A percentile compares a stretch with the other conserved stretches of the same genome.
These are phyloP conservation scores for Phoenix roebelenii DNA, from an alignment of 176 grass and related monocot genomes.

Conservation along the genomic window DNA sequence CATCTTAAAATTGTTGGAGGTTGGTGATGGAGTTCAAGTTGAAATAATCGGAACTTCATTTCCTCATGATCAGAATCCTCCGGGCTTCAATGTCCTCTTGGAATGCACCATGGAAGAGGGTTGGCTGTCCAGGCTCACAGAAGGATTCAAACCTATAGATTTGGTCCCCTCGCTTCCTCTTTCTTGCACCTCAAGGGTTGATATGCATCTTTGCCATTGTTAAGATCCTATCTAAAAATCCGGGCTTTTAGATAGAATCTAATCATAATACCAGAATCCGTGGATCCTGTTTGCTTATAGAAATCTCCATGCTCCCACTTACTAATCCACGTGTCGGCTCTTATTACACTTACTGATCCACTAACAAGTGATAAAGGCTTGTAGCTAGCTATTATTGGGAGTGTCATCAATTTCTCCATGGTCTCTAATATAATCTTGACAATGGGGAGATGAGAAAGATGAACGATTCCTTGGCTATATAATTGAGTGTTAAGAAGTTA, in stretches of 20 bases:
- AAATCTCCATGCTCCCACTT: too few species aligned
- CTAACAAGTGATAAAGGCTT: too few species aligned
- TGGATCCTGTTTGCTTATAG: too few species aligned
- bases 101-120: constrained; percentile 46
- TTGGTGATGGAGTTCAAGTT: constrained; percentile 61
- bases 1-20: constrained; percentile 41
- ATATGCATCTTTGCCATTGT: constrained; percentile 47
- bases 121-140: constrained; percentile 56
- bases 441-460: constrained; percentile 12
- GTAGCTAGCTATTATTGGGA: too few species aligned
- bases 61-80: constrained; percentile 56
- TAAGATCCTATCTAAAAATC: background rate
- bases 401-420: background rate
- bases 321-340: too few species aligned
- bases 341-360: too few species aligned
- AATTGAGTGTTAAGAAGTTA: constrained; percentile 25
- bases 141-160: constrained; percentile 71
- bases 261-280: too few species aligned
- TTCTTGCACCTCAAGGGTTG: constrained; percentile 42
- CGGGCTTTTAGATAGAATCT: too few species aligned
- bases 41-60: constrained; percentile 68
- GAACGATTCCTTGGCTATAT: constrained; percentile 27
- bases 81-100: constrained; percentile 47
- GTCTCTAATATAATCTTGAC: background rate
- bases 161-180: constrained; percentile 57